Evolutionary conservation across 306 rosid species (phyloP), one percentile per base, ranked within the genome.

Genomic region (Trifolium subterraneum): DNA sequence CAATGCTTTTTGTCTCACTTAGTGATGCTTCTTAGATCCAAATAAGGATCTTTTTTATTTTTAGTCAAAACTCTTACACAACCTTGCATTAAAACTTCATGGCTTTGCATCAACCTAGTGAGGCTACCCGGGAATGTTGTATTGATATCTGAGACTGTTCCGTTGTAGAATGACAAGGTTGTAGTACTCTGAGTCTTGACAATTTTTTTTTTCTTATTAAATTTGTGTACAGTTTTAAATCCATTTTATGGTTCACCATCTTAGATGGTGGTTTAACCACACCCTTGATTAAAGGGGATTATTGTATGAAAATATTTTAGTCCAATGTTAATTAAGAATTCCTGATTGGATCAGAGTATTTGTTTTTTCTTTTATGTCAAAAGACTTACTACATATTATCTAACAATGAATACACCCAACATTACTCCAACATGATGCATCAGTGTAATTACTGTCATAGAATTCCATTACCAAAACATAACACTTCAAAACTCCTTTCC

Each of bases 41-140:
- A 41, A 42, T 31, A 58, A 76, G 69, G 52, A 9, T 31, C 5
- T 77, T 58, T 58, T 58, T 56, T 33, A 27, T 9, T 65, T 38
- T 52, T 41, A 55, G 48, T 76, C 74, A 66, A 55, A 54, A 33
- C 47, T 76, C 74, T 67, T 61, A 58, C 63, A 70, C 58, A 61
- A 58, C 63, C 79, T 70, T 71, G 80, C 80, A 76, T 47, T 27
- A 36, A 18, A 23, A 79, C 15, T 60, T 50, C 62, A 33, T 69
- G 54, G 80, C 83, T 68, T 25, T 60, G 39, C 36, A 72, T 62
- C 81, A 39, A 64, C 31, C 42, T 61, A 23, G 44, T 71, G 59
- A 47, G 33, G 74, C 77, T 56, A 72, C 74, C 84, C 92, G 83
- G 90, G 82, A 85, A 81, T 82, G 86, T 86, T 70, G 42, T 50